Evolutionary conservation across 352 stramenopile genomes (phyloP).

Genomic region (Globisporangium solare): DNA sequence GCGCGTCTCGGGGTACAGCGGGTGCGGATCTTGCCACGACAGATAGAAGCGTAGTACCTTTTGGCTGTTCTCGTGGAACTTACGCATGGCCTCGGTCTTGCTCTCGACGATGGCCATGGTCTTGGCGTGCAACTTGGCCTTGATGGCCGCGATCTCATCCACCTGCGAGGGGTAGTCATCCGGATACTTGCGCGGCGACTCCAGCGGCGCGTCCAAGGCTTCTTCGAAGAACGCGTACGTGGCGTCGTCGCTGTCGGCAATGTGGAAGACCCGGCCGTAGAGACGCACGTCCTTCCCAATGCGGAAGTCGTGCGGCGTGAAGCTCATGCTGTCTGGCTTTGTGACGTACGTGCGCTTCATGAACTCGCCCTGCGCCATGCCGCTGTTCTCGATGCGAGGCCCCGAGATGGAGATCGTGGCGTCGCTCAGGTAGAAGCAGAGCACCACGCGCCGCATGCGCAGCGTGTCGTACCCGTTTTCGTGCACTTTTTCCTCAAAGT

Average conservation of each 20-base stretch:
- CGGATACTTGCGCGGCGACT: slow-evolving; percentile 58
- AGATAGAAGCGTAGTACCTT: slow-evolving; percentile 91
- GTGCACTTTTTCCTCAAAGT: slow-evolving; percentile 69
- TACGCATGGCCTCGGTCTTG: slow-evolving; percentile 43
- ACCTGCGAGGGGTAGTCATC: slow-evolving; percentile 57
- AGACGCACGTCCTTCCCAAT: slow-evolving; percentile 75
- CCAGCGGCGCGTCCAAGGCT: slow-evolving; percentile 28
- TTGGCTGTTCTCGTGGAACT: slow-evolving; percentile 75
- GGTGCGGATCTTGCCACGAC: slow-evolving; percentile 89
- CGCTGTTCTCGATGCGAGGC: slow-evolving; percentile 82
- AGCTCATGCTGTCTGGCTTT: slow-evolving; percentile 28
- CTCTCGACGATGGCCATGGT: slow-evolving; percentile 25
- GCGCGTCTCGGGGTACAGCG: slow-evolving; percentile 84
- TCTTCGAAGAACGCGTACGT: slow-evolving; percentile 83
- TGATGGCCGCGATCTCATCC: slow-evolving; percentile 55
- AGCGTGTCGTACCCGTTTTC: slow-evolving; percentile 24
- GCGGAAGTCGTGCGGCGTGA: slow-evolving; percentile 69
- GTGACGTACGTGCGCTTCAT: slow-evolving; percentile 59
- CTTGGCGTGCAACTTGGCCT: slow-evolving; percentile 27
- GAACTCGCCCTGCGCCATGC: slow-evolving; percentile 87
- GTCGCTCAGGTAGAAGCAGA: slow-evolving; percentile 86
- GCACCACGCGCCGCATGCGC: slow-evolving; percentile 49
- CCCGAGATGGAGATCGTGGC: slow-evolving; percentile 84
- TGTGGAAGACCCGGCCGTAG: slow-evolving; percentile 72
- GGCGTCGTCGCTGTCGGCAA: slow-evolving; percentile 87